phyloP scores from a whole-genome alignment of 2,329 filamentous ascomycete species.

The Aspergillus thermomutatus region DNA sequence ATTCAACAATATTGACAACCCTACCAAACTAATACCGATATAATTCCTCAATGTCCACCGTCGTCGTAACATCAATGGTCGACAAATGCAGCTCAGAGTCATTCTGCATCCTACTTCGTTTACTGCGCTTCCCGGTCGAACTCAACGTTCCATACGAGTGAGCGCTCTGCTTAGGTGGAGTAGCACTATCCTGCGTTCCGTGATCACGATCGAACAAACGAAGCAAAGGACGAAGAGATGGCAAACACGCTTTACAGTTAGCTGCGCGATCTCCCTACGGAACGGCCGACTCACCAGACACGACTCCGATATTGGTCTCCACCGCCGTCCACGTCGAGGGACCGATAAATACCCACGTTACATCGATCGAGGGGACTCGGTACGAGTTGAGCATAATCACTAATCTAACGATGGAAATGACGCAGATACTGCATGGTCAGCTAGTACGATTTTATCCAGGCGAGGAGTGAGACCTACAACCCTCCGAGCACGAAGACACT shows the following conservation, averaged over 20 bases:
- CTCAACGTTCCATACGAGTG: not conserved
- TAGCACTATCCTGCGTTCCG: not conserved
- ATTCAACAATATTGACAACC: too few species aligned
- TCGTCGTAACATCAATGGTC: not conserved
- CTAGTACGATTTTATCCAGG: not conserved
- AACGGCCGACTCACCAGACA: not conserved
- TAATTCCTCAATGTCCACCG: not conserved
- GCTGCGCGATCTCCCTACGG: not conserved
- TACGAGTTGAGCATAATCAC: not conserved
- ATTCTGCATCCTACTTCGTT: not conserved
- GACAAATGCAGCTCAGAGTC: not conserved
- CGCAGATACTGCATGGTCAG: not conserved
- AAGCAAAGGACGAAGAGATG: not conserved
- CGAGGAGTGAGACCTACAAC: not conserved
- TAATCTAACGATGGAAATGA: not conserved
- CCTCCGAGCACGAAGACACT: not conserved
- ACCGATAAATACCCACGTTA: not conserved
- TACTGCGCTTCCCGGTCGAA: not conserved
- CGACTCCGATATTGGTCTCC: not conserved
- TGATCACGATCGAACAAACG: not conserved
- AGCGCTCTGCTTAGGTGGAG: not conserved
- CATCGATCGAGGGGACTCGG: not conserved
- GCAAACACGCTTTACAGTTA: not conserved
- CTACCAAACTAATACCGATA: not conserved
- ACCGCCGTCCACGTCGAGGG: not conserved